These are phyloP conservation scores for Paramyrothecium roridum DNA, from an alignment of 2,329 filamentous ascomycete genomes.

Conservation along the genomic window DNA sequence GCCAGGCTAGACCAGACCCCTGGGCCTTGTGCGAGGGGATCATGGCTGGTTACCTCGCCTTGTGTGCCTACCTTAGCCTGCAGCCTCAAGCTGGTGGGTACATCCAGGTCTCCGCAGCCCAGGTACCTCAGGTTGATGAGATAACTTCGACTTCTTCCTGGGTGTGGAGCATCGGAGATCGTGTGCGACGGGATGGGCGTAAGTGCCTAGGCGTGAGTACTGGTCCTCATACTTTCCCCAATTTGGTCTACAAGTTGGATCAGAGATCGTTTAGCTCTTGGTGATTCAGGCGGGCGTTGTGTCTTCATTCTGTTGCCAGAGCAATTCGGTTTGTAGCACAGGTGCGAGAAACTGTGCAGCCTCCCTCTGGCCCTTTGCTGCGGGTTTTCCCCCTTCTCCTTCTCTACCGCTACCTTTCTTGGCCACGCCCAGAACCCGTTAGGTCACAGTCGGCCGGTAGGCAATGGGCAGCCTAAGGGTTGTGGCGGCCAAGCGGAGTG, in stretches of 20 bases:
- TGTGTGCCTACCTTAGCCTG: not conserved
- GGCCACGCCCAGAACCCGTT: not conserved
- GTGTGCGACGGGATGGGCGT: not conserved
- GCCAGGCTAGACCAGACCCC: constrained; percentile 17
- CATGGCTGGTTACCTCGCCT: constrained; percentile 2
- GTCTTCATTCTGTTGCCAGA: too few relatives aligned
- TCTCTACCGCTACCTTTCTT: not conserved
- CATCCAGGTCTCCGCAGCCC: not conserved
- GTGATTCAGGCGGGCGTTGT: too few relatives aligned
- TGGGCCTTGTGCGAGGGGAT: constrained; percentile 12
- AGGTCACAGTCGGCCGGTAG: not conserved
- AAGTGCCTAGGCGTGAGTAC: not conserved
- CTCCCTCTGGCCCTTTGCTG: not conserved
- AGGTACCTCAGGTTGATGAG: not conserved
- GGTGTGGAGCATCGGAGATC: not conserved
- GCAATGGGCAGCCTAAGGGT: not conserved
- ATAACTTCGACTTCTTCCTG: not conserved
- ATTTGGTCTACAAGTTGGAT: too few relatives aligned
- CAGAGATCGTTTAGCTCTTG: too few relatives aligned
- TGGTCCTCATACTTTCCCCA: not conserved
- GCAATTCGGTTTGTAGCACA: too few relatives aligned
- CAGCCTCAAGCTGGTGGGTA: not conserved
- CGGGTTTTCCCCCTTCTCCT: not conserved
- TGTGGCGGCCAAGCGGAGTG: not conserved
- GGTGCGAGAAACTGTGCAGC: not conserved